These are phyloP conservation scores for Diplocarpon mali DNA, from an alignment of 2,329 filamentous ascomycete species.

Conservation along the genomic window DNA sequence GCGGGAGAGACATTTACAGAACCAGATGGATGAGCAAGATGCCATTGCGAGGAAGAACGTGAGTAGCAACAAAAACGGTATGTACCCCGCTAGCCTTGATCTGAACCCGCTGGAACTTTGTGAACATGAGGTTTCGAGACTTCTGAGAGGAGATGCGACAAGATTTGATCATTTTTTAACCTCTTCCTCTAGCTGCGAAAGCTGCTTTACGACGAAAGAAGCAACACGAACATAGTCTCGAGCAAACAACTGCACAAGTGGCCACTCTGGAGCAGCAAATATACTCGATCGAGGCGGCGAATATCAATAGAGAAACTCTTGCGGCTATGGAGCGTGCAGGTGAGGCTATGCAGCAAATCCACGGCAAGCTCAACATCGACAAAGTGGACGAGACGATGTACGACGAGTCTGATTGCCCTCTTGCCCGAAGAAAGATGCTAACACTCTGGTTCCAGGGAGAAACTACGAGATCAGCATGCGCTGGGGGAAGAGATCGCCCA, in stretches of 20 bases:
- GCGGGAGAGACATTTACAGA: conserved; percentile 81
- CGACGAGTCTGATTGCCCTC: conserved; percentile 29
- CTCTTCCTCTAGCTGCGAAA: conserved; percentile 59
- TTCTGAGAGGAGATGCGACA: background rate
- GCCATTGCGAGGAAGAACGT: conserved; percentile 81
- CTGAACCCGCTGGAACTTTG: background rate
- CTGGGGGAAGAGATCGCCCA: conserved; percentile 87
- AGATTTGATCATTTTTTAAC: conserved; percentile 6
- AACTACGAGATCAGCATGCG: conserved; percentile 80
- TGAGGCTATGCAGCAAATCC: conserved; percentile 85
- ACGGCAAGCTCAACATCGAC: conserved; percentile 80
- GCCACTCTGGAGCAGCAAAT: conserved; percentile 90
- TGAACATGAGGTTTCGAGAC: background rate
- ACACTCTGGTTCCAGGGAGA: conserved; percentile 52
- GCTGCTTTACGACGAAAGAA: conserved; percentile 89
- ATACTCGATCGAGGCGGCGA: conserved; percentile 92
- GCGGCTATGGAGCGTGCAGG: conserved; percentile 88
- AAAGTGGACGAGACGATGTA: conserved; percentile 95
- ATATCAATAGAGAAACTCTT: conserved; percentile 96
- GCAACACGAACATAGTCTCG: conserved; percentile 78
- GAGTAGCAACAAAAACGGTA: conserved; percentile 82
- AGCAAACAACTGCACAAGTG: conserved; percentile 84
- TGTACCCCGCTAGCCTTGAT: conserved; percentile 25
- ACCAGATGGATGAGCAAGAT: conserved; percentile 89
- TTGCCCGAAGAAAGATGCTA: conserved; percentile 21